phyloP scores from a whole-genome alignment of 164 flowering plant genomes.

The Hamamelis virginiana region DNA sequence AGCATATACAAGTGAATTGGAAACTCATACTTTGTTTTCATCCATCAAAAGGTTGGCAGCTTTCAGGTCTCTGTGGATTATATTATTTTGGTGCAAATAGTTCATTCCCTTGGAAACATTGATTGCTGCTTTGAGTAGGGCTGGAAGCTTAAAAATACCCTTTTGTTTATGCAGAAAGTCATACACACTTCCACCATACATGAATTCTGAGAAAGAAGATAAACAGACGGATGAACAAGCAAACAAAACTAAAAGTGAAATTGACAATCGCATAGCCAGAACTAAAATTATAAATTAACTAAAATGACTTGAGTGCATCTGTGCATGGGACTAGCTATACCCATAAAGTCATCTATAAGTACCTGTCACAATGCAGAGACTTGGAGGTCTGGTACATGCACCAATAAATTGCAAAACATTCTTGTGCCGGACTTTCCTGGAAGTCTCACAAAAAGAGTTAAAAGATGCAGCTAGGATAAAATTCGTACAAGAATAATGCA shows the following conservation, averaged over 20 bases:
- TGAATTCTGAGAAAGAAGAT: not conserved
- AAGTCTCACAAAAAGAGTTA: too few species aligned
- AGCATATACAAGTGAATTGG: too few species aligned
- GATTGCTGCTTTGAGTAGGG: constrained; percentile 10
- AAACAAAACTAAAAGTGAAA: too few species aligned
- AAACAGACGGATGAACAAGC: too few species aligned
- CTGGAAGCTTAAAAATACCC: constrained; percentile 24
- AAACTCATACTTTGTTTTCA: constrained; percentile 5
- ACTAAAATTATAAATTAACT: too few species aligned
- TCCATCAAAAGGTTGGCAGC: constrained; percentile 11
- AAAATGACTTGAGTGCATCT: too few species aligned
- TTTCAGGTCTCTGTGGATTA: not conserved
- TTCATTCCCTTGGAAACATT: constrained; percentile 12
- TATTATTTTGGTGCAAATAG: constrained; percentile 14
- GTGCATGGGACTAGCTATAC: too few species aligned
- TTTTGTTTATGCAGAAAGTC: constrained; percentile 25
- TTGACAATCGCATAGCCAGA: too few species aligned
- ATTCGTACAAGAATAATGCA: too few species aligned
- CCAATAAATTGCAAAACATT: constrained; percentile 78
- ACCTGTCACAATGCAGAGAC: constrained; percentile 73
- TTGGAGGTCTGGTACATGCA: constrained; percentile 67
- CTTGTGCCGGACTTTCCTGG: constrained; percentile 70
- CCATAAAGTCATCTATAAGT: not conserved
- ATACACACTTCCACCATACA: constrained; percentile 28
- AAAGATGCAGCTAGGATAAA: too few species aligned